A percentile compares a stretch with the other conserved stretches of the same genome.
Conservation (phyloP, 2,329 filamentous ascomycete species). For the Huntiella moniliformis region DNA sequence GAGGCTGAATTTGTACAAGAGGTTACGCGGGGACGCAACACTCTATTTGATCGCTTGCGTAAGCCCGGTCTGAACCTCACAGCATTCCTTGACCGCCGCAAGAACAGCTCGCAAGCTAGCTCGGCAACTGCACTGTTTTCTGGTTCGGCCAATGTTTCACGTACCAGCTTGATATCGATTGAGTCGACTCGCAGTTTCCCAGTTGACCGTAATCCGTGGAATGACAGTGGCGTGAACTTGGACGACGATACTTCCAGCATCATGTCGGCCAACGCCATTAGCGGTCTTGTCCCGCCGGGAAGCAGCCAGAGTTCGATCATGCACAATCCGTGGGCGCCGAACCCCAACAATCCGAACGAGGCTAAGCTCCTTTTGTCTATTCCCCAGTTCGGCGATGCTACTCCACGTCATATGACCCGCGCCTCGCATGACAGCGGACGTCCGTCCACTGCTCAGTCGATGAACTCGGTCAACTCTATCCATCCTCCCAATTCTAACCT, state of each 20-base stretch:
- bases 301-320: constrained; percentile 7
- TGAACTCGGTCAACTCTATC: constrained; percentile 50
- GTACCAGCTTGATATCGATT: constrained; percentile 87
- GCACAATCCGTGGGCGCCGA: constrained; percentile 49
- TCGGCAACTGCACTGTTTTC: constrained; percentile 68
- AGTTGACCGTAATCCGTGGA: constrained; percentile 93
- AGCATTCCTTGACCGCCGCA: constrained; percentile 87
- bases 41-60: constrained; percentile 78
- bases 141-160: constrained; percentile 75
- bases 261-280: constrained; percentile 6
- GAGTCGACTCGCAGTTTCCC: constrained; percentile 82
- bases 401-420: constrained; percentile 65
- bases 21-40: constrained; percentile 57
- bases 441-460: constrained; percentile 87
- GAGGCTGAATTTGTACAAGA: constrained; percentile 71
- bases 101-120: constrained; percentile 77
- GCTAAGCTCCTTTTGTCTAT: constrained; percentile 41
- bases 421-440: constrained; percentile 81
- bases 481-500: constrained; percentile 61
- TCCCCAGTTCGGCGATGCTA: constrained; percentile 60
- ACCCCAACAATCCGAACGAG: constrained; percentile 46
- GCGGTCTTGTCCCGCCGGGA: constrained; percentile 7
- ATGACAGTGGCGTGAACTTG: constrained; percentile 89
- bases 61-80: constrained; percentile 92
- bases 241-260: constrained; percentile 42